These are phyloP conservation scores for Xerophyta viscosa DNA, from an alignment of 106 monocot genomes.

Conservation along the genomic window DNA sequence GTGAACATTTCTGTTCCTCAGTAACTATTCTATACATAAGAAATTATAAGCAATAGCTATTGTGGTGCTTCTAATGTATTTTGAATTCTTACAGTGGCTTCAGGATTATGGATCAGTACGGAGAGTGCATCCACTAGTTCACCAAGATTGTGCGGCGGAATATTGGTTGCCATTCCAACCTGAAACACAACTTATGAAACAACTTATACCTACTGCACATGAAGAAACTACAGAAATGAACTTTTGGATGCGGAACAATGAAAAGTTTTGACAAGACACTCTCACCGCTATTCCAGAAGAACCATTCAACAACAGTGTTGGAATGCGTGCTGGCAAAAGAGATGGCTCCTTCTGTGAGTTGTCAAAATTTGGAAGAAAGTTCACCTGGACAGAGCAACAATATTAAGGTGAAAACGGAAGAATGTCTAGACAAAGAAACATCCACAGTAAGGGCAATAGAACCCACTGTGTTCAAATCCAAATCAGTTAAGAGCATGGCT, in stretches of 20 bases:
- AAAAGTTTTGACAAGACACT: neutral
- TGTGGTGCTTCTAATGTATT: too few species aligned
- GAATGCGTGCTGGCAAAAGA: conserved; percentile 86
- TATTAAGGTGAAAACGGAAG: too few species aligned
- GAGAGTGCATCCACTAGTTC: conserved; percentile 95
- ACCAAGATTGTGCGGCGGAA: conserved; percentile 94
- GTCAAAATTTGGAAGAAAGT: conserved; percentile 95
- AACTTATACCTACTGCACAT: neutral
- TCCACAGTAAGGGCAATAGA: too few species aligned
- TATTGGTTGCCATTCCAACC: conserved; percentile 99
- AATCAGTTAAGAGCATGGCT: conserved; percentile 89
- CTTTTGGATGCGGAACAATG: neutral
- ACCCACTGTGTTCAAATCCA: conserved; percentile 81
- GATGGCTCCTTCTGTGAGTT: conserved; percentile 95
- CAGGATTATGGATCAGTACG: conserved; percentile 80
- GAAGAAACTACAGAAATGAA: neutral
- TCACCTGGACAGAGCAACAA: conserved; percentile 62
- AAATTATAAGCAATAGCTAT: too few species aligned
- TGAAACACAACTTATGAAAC: conserved; percentile 9
- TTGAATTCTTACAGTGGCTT: conserved; percentile 66
- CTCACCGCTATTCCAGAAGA: conserved; percentile 97
- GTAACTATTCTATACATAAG: too few species aligned
- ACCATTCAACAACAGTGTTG: conserved; percentile 84
- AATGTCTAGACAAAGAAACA: neutral
- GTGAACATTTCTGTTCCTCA: too few species aligned